Evolutionary conservation across 2,329 filamentous ascomycete genomes (phyloP), one percentile per base, ranked within the genome.

Genomic region (Xylariaceae sp.): DNA sequence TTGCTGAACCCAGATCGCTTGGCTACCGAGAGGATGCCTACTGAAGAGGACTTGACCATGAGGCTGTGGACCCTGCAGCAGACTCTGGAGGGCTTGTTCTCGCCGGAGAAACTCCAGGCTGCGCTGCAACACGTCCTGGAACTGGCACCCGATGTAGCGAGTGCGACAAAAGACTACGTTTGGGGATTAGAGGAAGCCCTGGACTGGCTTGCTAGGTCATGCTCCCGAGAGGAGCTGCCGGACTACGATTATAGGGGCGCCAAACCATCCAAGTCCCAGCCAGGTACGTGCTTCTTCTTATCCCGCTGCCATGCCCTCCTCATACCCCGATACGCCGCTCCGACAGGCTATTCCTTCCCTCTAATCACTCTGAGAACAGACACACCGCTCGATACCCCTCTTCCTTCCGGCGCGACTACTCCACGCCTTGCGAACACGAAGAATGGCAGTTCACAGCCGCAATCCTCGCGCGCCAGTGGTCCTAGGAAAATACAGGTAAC

Each of bases 151-250:
- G 80, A 78, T 46, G 73, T 83, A 38, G 66, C 70, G 3, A 55
- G 67, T 9, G 65, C 67, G 14, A 69, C 61, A 44, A 83, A 78
- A 50, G 84, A 88, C 47, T 72, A 73, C 30, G 74, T 88, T 11
- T 94, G 88, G 85, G 88, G 89, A 8, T 66, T 97, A 24, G 83
- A 94, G 45, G 89, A 95, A 62, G 81, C 85, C 17, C 61, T 98
- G 14, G 87, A 96, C 52, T 95, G 88, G 87, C 73, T 97, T 38
- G 86, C 88, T n/a, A 69, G 86, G 48, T 78, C 92, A 57, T 86
- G 83, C 52, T 66, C 73, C 11, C 66, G 71, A 46, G 74, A 80
- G 1, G 82, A 89, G 51, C 69, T 90, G 24, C 84, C 84, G 5
- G 72, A 78, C 32, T 94, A 92, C 59, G 79, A 84, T 14, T 71